phyloP scores from a whole-genome alignment of 2,329 filamentous ascomycete genomes.

The Aureobasidium sp. region DNA sequence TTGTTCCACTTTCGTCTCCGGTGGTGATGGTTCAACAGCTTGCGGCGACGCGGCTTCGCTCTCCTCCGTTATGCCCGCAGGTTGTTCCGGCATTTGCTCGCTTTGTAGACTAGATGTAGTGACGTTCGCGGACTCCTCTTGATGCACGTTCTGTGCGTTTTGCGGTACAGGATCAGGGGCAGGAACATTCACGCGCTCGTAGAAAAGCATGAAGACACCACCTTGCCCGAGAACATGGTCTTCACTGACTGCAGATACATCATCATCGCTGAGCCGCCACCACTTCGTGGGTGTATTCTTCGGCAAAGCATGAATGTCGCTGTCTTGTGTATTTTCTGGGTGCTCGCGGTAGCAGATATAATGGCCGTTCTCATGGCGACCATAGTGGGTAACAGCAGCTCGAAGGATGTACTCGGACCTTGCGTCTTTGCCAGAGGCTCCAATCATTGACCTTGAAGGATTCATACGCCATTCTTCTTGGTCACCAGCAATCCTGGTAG shows the following conservation, averaged over 20 bases:
- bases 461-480: slow-evolving; percentile 65
- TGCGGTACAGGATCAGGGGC: background rate
- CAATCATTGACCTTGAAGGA: slow-evolving; percentile 66
- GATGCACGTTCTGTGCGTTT: background rate
- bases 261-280: slow-evolving; percentile 90
- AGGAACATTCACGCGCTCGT: slow-evolving; percentile 53
- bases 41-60: background rate
- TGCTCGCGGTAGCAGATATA: slow-evolving; percentile 86
- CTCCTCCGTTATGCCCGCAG: background rate
- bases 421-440: slow-evolving; percentile 25
- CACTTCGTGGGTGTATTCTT: slow-evolving; percentile 49
- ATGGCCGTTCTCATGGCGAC: slow-evolving; percentile 89
- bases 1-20: background rate
- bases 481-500: slow-evolving; percentile 21
- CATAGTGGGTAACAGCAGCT: slow-evolving; percentile 82
- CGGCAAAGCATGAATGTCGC: slow-evolving; percentile 24
- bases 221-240: slow-evolving; percentile 65
- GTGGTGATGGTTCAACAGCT: background rate
- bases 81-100: background rate
- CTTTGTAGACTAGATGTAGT: background rate
- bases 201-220: slow-evolving; percentile 96
- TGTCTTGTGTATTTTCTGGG: slow-evolving; percentile 29
- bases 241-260: slow-evolving; percentile 68
- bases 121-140: background rate
- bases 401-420: slow-evolving; percentile 62